phyloP scores from a whole-genome alignment of 2,329 filamentous ascomycete genomes.

The Clonostachys chloroleuca region DNA sequence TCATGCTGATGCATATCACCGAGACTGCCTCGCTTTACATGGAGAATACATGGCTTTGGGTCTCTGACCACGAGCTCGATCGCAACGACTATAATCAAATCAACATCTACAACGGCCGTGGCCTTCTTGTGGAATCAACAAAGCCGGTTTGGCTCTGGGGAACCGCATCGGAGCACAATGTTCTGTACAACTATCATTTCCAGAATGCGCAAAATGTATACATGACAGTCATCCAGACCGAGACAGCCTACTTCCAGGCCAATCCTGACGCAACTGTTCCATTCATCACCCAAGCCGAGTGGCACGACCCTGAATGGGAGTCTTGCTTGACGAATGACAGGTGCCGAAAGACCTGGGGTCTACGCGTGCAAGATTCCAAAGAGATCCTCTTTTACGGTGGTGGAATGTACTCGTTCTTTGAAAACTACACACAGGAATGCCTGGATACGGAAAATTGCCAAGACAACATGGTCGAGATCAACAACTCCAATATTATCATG shows the following conservation, averaged over 20 bases:
- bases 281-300: background rate
- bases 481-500: slow-evolving; percentile 10
- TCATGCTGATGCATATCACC: slow-evolving; percentile 41
- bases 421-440: slow-evolving; percentile 37
- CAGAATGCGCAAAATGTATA: slow-evolving; percentile 36
- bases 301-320: slow-evolving; percentile 2
- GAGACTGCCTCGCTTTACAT: slow-evolving; percentile 40
- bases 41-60: slow-evolving; percentile 46
- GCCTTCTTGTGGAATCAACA: slow-evolving; percentile 37
- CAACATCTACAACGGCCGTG: slow-evolving; percentile 35
- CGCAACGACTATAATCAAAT: slow-evolving; percentile 14
- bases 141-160: slow-evolving; percentile 46
- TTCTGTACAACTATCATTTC: slow-evolving; percentile 49
- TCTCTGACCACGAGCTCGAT: slow-evolving; percentile 44
- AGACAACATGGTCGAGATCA: slow-evolving; percentile 5
- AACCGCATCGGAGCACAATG: slow-evolving; percentile 44
- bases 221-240: slow-evolving; percentile 36
- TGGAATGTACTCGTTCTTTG: slow-evolving; percentile 56
- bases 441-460: slow-evolving; percentile 3
- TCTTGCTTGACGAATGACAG: slow-evolving; percentile 2
- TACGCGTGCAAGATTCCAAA: slow-evolving; percentile 42
- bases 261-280: slow-evolving; percentile 2
- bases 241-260: slow-evolving; percentile 34
- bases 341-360: slow-evolving; percentile 38
- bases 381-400: slow-evolving; percentile 45